Evolutionary conservation across 108 stramenopile genomes (phyloP).

Genomic region (Nitzschia inconspicua): DNA sequence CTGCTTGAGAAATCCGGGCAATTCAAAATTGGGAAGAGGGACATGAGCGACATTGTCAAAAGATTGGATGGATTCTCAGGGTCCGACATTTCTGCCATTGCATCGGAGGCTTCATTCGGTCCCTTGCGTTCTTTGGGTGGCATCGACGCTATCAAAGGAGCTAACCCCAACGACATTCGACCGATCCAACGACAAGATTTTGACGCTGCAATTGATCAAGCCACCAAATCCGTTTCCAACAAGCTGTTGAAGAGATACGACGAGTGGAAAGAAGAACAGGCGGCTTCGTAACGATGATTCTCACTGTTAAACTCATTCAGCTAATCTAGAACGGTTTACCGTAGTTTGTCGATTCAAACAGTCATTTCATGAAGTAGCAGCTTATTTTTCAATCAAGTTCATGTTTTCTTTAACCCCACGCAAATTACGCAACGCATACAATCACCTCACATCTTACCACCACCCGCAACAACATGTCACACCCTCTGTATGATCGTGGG

Average conservation of each 20-base stretch:
- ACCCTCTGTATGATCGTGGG: not conserved
- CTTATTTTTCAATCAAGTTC: too few species aligned
- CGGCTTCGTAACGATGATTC: constrained; percentile 8
- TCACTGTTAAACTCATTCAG: too few species aligned
- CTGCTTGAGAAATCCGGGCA: constrained; percentile 45
- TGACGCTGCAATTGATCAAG: constrained; percentile 39
- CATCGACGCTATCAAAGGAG: constrained; percentile 45
- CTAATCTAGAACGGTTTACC: too few species aligned
- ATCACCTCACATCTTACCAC: too few species aligned
- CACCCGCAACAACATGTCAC: constrained; percentile 5
- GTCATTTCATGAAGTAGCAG: too few species aligned
- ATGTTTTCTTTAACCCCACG: too few species aligned
- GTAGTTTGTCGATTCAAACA: too few species aligned
- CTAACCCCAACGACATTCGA: constrained; percentile 33
- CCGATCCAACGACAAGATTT: constrained; percentile 55
- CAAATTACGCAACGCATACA: too few species aligned
- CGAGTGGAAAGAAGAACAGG: constrained; percentile 52
- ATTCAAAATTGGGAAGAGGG: constrained; percentile 21
- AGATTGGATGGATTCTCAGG: constrained; percentile 52
- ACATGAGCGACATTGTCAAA: constrained; percentile 36
- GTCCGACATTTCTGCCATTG: constrained; percentile 61
- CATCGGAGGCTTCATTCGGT: constrained; percentile 61
- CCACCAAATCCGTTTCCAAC: constrained; percentile 48
- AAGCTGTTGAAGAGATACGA: constrained; percentile 41
- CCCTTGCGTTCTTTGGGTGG: constrained; percentile 48